Conservation (phyloP, 108 stramenopile species). For the Nannochloropsis granulata region DNA sequence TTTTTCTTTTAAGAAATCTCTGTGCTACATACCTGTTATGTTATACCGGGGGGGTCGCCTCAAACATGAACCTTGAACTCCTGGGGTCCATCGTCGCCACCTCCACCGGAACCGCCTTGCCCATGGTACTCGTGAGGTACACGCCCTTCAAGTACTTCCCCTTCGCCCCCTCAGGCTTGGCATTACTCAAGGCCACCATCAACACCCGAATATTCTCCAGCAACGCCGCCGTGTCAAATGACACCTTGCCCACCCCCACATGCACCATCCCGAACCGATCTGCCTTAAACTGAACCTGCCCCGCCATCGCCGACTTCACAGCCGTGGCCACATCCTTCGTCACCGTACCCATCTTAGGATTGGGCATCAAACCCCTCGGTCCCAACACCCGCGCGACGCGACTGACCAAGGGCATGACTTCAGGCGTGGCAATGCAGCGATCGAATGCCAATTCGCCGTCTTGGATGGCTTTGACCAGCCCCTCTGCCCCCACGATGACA, state of each 20-base stretch:
- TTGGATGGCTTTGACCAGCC: constrained; percentile 56
- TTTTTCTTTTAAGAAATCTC: too few relatives aligned
- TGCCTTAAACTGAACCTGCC: constrained; percentile 61
- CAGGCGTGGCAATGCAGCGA: constrained; percentile 65
- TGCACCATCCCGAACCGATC: constrained; percentile 72
- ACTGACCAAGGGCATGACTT: constrained; percentile 56
- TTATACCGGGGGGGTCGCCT: not conserved
- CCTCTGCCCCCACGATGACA: constrained; percentile 59
- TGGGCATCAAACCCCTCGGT: constrained; percentile 91
- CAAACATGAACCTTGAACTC: constrained; percentile 27
- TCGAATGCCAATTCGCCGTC: constrained; percentile 51
- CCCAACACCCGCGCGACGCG: constrained; percentile 69
- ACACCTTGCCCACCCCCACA: constrained; percentile 67
- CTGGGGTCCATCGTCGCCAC: constrained; percentile 32
- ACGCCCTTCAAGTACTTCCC: constrained; percentile 37
- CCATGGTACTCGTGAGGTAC: constrained; percentile 32
- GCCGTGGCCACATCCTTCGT: constrained; percentile 48
- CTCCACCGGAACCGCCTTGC: constrained; percentile 31
- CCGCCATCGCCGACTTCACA: constrained; percentile 44
- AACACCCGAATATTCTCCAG: constrained; percentile 41
- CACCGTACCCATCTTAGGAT: constrained; percentile 78
- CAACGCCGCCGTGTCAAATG: constrained; percentile 23
- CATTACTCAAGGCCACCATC: constrained; percentile 36
- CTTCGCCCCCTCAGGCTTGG: constrained; percentile 43
- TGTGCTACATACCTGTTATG: too few relatives aligned